Evolutionary conservation across 192 early-diverging fungal species (phyloP), one percentile per base, ranked within the genome.

Genomic region (Mortierella claussenii): DNA sequence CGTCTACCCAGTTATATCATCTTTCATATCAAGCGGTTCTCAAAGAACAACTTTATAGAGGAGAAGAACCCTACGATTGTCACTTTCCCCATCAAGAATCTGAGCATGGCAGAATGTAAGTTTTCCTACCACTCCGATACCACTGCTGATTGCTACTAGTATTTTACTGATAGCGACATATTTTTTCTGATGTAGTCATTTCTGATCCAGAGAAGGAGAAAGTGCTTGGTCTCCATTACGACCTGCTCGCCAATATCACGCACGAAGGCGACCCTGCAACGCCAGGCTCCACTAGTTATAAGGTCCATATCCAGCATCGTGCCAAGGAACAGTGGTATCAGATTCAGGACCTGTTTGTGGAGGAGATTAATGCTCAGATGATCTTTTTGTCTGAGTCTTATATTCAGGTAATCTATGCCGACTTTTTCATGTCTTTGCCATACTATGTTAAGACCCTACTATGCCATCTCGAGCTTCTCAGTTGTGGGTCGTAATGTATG

Each of bases 51-150:
- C 47, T 94, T 92, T 80, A 79, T 86, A 1, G 69, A 79, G 21
- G 97, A 99, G 69, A 97, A 97, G 80, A 99, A 99, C 70, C 94
- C 94, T 0, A 99, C 97, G 0, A 96, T 99, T 64, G 95, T 99
- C 4, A 97, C 95, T 59, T 99, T 94, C 56, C 93, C 96, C 2
- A 91, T 97, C 44, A 92, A 90, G 51, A 91, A 91, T 56, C 69
- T 97, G 7, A 90, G 94, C 54, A 90, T 99, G 90, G 68, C 87
- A 12, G 89, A 93, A 26, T 91, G 93, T 94, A 87, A 68, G 80
- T 60, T 3, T 51, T 49, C 8, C n/a, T 46, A 46, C n/a, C n/a
- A 13, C 10, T 4, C 45, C 5, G 45, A 20, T 32, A 40, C 17
- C 12, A 20, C 11, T 13, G 4, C 4, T 27, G 15, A 53, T 12